phyloP scores from a whole-genome alignment of 345 rosid genomes.

The Salix brachista region DNA sequence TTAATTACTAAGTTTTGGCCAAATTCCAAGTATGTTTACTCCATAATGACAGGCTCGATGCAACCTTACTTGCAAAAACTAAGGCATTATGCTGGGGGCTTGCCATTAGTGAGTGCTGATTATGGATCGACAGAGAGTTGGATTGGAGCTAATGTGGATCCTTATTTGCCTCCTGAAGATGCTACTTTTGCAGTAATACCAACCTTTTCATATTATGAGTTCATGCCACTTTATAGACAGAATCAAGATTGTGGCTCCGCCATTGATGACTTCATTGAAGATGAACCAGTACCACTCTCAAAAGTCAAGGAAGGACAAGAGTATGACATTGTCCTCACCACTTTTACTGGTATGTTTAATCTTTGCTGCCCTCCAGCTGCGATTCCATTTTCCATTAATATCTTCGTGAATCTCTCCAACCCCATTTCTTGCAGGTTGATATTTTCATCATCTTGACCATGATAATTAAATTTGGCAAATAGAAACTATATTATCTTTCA shows the following conservation, averaged over 20 bases:
- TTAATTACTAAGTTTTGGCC: slow-evolving; percentile 77
- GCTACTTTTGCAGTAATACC: slow-evolving; percentile 83
- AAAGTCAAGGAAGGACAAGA: slow-evolving; percentile 67
- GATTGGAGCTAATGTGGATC: slow-evolving; percentile 91
- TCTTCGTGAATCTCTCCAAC: background rate
- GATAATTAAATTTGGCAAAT: background rate
- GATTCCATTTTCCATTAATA: background rate
- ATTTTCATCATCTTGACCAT: background rate
- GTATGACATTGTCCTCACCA: slow-evolving; percentile 88
- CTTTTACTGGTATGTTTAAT: slow-evolving; percentile 66
- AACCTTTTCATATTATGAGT: slow-evolving; percentile 85
- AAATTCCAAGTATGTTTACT: slow-evolving; percentile 75
- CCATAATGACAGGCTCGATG: slow-evolving; percentile 98
- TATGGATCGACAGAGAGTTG: slow-evolving; percentile 96
- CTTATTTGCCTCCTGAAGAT: slow-evolving; percentile 57
- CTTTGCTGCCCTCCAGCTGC: background rate
- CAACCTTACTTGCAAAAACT: slow-evolving; percentile 61
- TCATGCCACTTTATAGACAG: slow-evolving; percentile 65
- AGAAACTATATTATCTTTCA: background rate
- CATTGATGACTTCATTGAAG: slow-evolving; percentile 66
- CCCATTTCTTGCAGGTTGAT: background rate
- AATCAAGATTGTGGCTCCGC: slow-evolving; percentile 27
- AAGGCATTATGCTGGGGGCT: slow-evolving; percentile 64
- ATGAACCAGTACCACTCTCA: slow-evolving; percentile 69
- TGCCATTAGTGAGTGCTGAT: slow-evolving; percentile 81